Evolutionary conservation across 768 basidiomycete genomes (phyloP).

Genomic region (Neoboletus brunneissimus): DNA sequence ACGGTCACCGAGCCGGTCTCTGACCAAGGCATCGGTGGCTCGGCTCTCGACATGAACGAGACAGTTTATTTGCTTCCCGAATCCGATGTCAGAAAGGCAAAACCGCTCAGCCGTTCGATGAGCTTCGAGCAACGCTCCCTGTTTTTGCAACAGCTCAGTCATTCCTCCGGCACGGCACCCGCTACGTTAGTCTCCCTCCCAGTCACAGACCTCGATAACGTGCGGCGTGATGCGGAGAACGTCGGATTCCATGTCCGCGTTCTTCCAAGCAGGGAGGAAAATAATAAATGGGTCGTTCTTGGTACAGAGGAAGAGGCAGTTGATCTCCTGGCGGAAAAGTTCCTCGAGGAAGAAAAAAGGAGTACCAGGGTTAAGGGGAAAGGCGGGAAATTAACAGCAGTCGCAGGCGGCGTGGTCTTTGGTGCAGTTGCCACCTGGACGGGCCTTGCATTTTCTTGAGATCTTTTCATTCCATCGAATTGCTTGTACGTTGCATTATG

Average conservation of each 20-base stretch:
- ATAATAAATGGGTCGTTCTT: constrained; percentile 49
- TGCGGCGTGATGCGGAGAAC: constrained; percentile 40
- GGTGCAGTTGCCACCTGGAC: constrained; percentile 61
- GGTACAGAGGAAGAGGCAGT: constrained; percentile 51
- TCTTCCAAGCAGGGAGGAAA: constrained; percentile 29
- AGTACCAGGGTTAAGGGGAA: constrained; percentile 14
- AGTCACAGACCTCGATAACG: constrained; percentile 40
- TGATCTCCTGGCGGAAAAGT: constrained; percentile 28
- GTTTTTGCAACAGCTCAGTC: constrained; percentile 46
- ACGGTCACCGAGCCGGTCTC: constrained; percentile 29
- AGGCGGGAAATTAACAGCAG: constrained; percentile 38
- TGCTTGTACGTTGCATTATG: background rate
- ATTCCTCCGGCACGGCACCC: constrained; percentile 33
- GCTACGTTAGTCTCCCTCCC: constrained; percentile 52
- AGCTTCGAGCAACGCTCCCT: constrained; percentile 49
- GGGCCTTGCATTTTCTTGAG: constrained; percentile 52
- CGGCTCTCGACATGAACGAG: constrained; percentile 23
- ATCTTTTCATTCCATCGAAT: background rate
- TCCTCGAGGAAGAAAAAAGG: constrained; percentile 33
- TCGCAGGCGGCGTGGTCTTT: constrained; percentile 56
- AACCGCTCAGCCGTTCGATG: constrained; percentile 46
- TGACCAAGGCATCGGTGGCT: constrained; percentile 31
- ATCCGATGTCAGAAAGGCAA: constrained; percentile 11
- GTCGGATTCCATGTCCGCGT: constrained; percentile 45
- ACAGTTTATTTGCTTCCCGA: constrained; percentile 26